Evolutionary conservation across 306 rosid species (phyloP).

Genomic region (Vigna reflexopilosa): DNA sequence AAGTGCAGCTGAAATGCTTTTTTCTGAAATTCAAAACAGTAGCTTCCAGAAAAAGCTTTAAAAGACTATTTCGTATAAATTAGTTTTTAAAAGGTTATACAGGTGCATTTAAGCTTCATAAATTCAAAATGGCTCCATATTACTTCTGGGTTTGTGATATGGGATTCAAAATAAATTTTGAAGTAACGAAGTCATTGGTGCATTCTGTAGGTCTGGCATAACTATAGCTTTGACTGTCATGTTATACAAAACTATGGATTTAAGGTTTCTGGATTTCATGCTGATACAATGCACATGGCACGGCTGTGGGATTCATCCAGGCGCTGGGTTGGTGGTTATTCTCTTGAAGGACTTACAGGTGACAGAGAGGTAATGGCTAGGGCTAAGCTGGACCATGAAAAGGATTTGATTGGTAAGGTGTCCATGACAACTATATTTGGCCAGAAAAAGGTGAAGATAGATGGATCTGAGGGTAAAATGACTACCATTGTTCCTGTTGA

Average conservation of each 20-base stretch:
- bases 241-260: constrained; percentile 91
- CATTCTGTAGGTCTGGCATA: constrained; percentile 91
- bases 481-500: constrained; percentile 81
- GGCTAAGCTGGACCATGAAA: constrained; percentile 49
- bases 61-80: background rate
- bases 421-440: constrained; percentile 58
- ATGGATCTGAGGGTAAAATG: constrained; percentile 61
- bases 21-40: background rate
- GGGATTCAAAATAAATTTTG: constrained; percentile 38
- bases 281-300: constrained; percentile 99
- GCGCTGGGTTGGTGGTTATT: constrained; percentile 84
- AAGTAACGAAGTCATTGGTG: constrained; percentile 47
- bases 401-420: constrained; percentile 59
- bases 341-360: constrained; percentile 91
- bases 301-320: constrained; percentile 99
- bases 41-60: background rate
- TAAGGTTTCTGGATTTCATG: constrained; percentile 91
- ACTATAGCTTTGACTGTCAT: constrained; percentile 96
- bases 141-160: background rate
- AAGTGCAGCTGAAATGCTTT: background rate
- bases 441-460: constrained; percentile 49
- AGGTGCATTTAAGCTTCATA: constrained; percentile 9
- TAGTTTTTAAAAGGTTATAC: background rate
- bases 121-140: background rate
- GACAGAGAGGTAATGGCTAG: constrained; percentile 75